Evolutionary conservation across 2,329 filamentous ascomycete species (phyloP), one percentile per base, ranked within the genome.

Genomic region (Stachybotrys elegans): DNA sequence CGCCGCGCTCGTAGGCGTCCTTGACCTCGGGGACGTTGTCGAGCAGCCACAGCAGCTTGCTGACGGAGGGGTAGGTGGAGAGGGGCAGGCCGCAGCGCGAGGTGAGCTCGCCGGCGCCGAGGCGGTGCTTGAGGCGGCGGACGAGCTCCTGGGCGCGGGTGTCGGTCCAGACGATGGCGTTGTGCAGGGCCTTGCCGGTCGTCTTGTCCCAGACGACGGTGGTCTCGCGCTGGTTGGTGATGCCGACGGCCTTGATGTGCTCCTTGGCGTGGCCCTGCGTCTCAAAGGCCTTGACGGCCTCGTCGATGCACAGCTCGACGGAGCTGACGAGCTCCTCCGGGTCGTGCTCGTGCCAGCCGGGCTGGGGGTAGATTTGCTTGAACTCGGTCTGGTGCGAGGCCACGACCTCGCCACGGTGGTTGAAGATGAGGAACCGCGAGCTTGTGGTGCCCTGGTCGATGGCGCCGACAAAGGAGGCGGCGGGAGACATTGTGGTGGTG

Each of bases 331-430:
- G 75, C 66, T 91, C 86, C 48, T 80, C 72, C 9, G 87, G 86
- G 56, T 92, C 85, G 63, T 92, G 87, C 65, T 93, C 88, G 65
- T 92, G 86, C 87, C 86, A 92, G 61, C 86, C 86, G 55, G 87
- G 79, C 45, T 87, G 75, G 32, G 85, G 84, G 62, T 89, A 88
- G 48, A 82, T 76, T 58, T 90, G 86, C 52, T 73, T 78, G 58
- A 90, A 88, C 60, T 90, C 86, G 46, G 86, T 75, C 66, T 89
- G 86, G 58, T 90, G 85, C 25, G 80, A 77, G 38, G 84, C 83
- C 44, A 88, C 74, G 17, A 85, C 83, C 49, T 84, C 77, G 40
- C 86, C 86, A 25, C 72, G 70, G 50, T 76, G 75, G 65, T 89
- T 82, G 65, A 90, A 90, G 58, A 90, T 87, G 56, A 90, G 75